phyloP scores from a whole-genome alignment of 768 basidiomycete species.

The Psilocybe subaeruginosa region DNA sequence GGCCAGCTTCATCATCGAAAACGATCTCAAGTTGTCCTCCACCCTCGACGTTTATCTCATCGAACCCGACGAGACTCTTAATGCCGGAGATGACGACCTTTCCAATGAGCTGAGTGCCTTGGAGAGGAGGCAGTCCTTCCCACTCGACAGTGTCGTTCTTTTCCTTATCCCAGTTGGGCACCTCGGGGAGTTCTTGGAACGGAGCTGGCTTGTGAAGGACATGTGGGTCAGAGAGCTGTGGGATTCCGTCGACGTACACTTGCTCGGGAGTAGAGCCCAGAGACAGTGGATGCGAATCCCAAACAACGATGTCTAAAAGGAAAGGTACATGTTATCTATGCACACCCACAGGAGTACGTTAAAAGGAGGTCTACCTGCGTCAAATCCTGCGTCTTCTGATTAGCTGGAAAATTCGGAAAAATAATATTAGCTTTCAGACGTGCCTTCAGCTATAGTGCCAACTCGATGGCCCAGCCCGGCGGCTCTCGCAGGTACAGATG shows the following conservation, averaged over 20 bases:
- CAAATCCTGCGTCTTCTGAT: slow-evolving; percentile 50
- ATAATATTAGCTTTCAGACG: slow-evolving; percentile 2
- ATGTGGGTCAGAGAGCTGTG: slow-evolving; percentile 50
- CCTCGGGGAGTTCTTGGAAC: slow-evolving; percentile 54
- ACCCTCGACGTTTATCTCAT: slow-evolving; percentile 14
- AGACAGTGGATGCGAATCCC: slow-evolving; percentile 78
- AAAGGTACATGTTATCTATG: background rate
- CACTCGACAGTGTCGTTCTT: slow-evolving; percentile 56
- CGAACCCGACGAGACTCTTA: slow-evolving; percentile 34
- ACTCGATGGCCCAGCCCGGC: slow-evolving; percentile 72
- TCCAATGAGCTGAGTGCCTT: slow-evolving; percentile 31
- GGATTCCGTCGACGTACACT: slow-evolving; percentile 84
- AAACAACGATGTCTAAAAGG: slow-evolving; percentile 50
- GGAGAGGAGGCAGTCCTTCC: slow-evolving; percentile 73
- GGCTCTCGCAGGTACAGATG: slow-evolving; percentile 62
- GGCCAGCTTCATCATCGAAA: slow-evolving; percentile 21
- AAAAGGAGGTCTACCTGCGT: slow-evolving; percentile 50
- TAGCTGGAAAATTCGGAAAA: slow-evolving; percentile 3
- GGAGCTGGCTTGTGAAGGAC: slow-evolving; percentile 43
- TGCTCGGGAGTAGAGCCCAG: slow-evolving; percentile 82
- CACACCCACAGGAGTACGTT: background rate
- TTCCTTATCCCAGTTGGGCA: slow-evolving; percentile 66
- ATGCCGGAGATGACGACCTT: slow-evolving; percentile 61
- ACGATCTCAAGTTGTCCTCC: slow-evolving; percentile 21
- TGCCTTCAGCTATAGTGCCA: slow-evolving; percentile 60